Conservation (phyloP, 192 early-diverging fungal genomes). For the Entomortierella beljakovae region DNA sequence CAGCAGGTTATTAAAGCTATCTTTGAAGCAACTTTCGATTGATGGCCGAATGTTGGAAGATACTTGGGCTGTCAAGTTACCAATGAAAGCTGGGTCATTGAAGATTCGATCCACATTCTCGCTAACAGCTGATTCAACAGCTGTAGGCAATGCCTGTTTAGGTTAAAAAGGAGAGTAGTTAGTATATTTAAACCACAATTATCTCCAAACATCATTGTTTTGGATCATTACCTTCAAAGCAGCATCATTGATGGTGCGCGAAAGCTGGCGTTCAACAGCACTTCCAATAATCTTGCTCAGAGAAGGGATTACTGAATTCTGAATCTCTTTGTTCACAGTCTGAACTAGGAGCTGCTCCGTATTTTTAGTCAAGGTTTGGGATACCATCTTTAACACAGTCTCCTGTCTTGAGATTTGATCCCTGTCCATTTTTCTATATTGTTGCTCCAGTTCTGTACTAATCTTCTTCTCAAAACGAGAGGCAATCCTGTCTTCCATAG, state of each 20-base stretch:
- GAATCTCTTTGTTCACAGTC: slow-evolving; percentile 59
- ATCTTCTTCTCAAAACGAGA: slow-evolving; percentile 44
- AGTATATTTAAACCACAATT: not conserved
- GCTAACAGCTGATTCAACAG: slow-evolving; percentile 49
- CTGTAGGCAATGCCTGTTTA: slow-evolving; percentile 44
- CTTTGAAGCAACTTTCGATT: slow-evolving; percentile 59
- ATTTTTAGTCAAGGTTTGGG: slow-evolving; percentile 56
- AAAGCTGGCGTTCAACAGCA: slow-evolving; percentile 56
- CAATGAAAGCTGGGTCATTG: slow-evolving; percentile 38
- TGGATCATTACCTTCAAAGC: slow-evolving; percentile 46
- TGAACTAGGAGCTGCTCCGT: slow-evolving; percentile 59
- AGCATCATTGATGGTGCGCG: slow-evolving; percentile 48
- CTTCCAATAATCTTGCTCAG: slow-evolving; percentile 53
- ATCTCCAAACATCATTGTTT: not conserved
- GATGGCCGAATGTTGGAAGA: slow-evolving; percentile 53
- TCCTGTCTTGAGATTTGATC: slow-evolving; percentile 59
- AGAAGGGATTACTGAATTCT: slow-evolving; percentile 54
- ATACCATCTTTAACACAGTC: slow-evolving; percentile 58
- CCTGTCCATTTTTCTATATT: slow-evolving; percentile 42
- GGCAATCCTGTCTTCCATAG: slow-evolving; percentile 42
- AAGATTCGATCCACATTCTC: slow-evolving; percentile 56
- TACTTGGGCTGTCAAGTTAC: slow-evolving; percentile 43
- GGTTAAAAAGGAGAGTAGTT: not conserved
- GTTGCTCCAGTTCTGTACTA: slow-evolving; percentile 38
- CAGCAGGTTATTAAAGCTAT: slow-evolving; percentile 54